Evolutionary conservation across 768 basidiomycete genomes (phyloP).

Genomic region (Strobilomyces confusus): DNA sequence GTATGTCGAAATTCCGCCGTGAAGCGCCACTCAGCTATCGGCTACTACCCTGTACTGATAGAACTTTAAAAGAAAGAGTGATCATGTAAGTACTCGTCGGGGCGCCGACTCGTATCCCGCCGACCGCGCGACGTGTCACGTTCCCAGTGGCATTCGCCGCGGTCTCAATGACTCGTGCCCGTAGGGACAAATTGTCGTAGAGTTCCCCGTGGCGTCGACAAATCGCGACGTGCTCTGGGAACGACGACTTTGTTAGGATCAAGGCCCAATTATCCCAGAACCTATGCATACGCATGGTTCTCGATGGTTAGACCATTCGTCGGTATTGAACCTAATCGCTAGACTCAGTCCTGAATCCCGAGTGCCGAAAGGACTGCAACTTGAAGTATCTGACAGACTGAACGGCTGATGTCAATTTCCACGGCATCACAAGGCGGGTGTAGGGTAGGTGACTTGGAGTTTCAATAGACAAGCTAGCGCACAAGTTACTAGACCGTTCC

Average conservation of each 20-base stretch:
- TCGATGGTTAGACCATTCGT: not conserved
- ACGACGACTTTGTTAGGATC: not conserved
- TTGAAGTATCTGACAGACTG: no score
- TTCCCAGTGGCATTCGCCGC: conserved; percentile 2
- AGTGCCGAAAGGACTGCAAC: not conserved
- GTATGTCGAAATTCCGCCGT: not conserved
- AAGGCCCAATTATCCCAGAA: not conserved
- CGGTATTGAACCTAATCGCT: not conserved
- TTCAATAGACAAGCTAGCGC: not conserved
- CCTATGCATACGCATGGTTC: not conserved
- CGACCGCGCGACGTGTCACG: not conserved
- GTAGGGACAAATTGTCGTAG: not conserved
- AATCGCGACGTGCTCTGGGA: not conserved
- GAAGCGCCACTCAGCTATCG: conserved; percentile 3
- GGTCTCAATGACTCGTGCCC: not conserved
- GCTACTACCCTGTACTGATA: not conserved
- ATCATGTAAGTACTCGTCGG: not conserved
- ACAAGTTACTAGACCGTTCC: not conserved
- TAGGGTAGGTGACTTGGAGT: not conserved
- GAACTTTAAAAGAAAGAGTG: conserved; percentile 11
- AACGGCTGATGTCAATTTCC: not conserved
- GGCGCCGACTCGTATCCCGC: not conserved
- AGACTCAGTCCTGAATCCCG: not conserved
- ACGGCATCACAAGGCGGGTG: not conserved
- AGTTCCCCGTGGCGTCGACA: not conserved